phyloP scores from a whole-genome alignment of 2,329 filamentous ascomycete species.

The Aspergillus alliaceus region DNA sequence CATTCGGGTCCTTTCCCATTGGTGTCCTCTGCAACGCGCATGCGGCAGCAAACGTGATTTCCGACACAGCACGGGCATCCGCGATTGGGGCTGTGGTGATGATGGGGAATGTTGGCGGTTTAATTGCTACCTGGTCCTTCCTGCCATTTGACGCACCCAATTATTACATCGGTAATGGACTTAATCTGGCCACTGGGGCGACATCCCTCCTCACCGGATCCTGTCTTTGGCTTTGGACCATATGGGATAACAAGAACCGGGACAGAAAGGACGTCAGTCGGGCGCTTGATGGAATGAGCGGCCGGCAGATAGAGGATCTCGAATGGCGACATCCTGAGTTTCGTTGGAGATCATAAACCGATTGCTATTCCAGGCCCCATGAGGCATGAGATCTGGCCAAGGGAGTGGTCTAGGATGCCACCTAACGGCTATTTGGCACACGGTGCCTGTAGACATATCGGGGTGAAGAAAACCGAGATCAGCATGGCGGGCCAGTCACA shows the following conservation, averaged over 20 bases:
- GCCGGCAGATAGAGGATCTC: constrained; percentile 57
- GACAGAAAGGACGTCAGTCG: constrained; percentile 55
- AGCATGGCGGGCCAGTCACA: no score
- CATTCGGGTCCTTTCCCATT: constrained; percentile 62
- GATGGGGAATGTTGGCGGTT: constrained; percentile 70
- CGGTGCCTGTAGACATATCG: no score
- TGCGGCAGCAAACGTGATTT: constrained; percentile 68
- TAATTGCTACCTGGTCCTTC: constrained; percentile 67
- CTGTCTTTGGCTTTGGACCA: constrained; percentile 60
- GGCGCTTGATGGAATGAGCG: constrained; percentile 55
- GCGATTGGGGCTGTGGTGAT: constrained; percentile 69
- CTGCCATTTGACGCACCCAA: constrained; percentile 63
- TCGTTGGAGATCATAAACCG: constrained; percentile 40
- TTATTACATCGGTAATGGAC: constrained; percentile 69
- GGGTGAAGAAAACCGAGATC: no score
- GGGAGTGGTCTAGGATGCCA: no score
- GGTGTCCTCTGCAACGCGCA: constrained; percentile 68
- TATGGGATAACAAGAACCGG: constrained; percentile 60
- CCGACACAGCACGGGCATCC: constrained; percentile 66
- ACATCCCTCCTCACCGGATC: constrained; percentile 55
- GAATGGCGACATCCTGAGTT: constrained; percentile 65
- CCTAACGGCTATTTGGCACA: no score
- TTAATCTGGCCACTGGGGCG: constrained; percentile 66
- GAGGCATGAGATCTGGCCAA: no score
- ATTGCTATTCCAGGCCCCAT: no score